phyloP scores from a whole-genome alignment of 345 rosid species.

The Eucalyptus globulus region DNA sequence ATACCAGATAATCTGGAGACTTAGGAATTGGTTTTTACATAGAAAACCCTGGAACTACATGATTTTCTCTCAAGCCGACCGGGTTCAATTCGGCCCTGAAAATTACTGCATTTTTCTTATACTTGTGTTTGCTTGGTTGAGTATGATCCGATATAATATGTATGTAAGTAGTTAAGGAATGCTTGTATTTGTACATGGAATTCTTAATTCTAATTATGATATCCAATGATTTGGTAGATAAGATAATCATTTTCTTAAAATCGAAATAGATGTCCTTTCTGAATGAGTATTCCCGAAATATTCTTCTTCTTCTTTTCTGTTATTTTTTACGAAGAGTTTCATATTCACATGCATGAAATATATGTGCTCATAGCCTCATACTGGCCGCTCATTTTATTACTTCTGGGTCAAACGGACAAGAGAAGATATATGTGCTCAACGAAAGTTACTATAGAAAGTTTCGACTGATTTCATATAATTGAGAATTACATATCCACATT shows the following conservation, averaged over 20 bases:
- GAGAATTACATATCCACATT: background rate
- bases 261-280: background rate
- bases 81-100: too few species aligned
- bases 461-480: background rate
- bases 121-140: background rate
- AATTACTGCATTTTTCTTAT: too few species aligned
- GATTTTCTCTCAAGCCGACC: background rate
- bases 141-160: background rate
- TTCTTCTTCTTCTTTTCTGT: background rate
- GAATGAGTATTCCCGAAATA: background rate
- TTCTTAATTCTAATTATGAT: background rate
- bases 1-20: background rate
- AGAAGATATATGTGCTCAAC: background rate
- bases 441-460: background rate
- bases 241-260: background rate
- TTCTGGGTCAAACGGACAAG: background rate
- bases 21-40: background rate
- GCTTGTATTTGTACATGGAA: background rate
- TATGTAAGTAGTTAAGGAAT: background rate
- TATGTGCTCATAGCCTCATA: background rate
- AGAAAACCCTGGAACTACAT: background rate
- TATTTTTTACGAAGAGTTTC: background rate
- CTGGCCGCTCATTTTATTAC: background rate
- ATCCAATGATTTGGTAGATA: background rate
- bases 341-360: background rate